A percentile compares a stretch with the other conserved stretches of the same genome.
These are phyloP conservation scores for Ophiocordyceps sinensis DNA, from an alignment of 2,329 filamentous ascomycete genomes.

Conservation along the genomic window DNA sequence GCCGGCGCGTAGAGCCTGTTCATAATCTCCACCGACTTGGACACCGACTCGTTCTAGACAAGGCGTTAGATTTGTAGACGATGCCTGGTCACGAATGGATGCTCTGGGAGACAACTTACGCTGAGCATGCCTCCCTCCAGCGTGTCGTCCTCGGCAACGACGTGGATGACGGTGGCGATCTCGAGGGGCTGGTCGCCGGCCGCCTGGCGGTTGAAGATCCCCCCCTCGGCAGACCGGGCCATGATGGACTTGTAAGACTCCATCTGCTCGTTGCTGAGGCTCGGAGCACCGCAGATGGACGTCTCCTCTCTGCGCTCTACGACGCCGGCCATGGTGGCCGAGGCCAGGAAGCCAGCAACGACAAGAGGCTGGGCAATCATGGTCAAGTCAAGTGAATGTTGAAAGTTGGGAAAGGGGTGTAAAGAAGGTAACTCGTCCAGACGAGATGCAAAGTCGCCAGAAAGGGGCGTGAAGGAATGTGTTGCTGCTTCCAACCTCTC, in stretches of 20 bases:
- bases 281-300: conserved; percentile 6
- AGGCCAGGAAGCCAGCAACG: conserved; percentile 4
- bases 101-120: neutral
- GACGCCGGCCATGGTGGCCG: conserved; percentile 1
- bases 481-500: neutral
- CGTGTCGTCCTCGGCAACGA: neutral
- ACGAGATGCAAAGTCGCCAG: neutral
- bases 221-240: conserved; percentile 14
- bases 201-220: conserved; percentile 26
- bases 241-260: conserved; percentile 12
- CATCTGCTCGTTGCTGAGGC: conserved; percentile 6
- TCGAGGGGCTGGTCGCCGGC: conserved; percentile 17
- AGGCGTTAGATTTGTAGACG: neutral
- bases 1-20: neutral
- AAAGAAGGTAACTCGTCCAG: neutral
- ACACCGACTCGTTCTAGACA: neutral
- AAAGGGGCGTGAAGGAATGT: neutral
- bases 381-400: neutral
- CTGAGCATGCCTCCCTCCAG: neutral
- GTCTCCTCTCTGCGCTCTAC: neutral
- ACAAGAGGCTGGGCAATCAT: neutral
- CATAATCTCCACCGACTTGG: neutral
- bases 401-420: conserved; percentile 1
- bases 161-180: neutral
- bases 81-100: neutral